Percentiles rank a stretch among this genome's conserved stretches.
Evolutionary conservation across 1,284 basidiomycete species (phyloP).

Genomic region (Leccinum subspadiceum): DNA sequence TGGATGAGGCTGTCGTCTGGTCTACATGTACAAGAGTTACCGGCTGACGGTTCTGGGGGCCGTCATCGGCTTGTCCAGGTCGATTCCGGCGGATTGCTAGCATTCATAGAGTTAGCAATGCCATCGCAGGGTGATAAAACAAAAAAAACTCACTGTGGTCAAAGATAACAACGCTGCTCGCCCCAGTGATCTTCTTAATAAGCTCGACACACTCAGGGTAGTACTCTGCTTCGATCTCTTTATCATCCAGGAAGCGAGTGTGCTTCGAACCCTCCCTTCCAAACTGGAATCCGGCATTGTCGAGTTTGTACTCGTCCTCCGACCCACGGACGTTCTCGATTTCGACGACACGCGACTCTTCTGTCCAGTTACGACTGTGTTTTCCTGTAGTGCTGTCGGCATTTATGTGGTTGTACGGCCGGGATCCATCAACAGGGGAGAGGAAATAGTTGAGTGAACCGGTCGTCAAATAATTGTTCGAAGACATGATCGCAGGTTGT

Average conservation of each 20-base stretch:
- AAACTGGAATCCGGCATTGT: conserved; percentile 51
- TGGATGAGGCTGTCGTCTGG: conserved; percentile 48
- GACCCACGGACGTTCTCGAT: conserved; percentile 46
- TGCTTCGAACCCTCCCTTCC: conserved; percentile 26
- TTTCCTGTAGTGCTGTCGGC: conserved; percentile 9
- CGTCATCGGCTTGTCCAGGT: conserved; percentile 39
- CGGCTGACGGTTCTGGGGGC: conserved; percentile 47
- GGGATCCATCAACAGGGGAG: conserved; percentile 22
- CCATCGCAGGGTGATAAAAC: not conserved
- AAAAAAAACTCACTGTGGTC: conserved; percentile 47
- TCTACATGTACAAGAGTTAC: conserved; percentile 52
- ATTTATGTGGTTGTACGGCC: conserved; percentile 16
- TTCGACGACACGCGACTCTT: conserved; percentile 15
- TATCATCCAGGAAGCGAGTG: conserved; percentile 37
- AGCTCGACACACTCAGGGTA: conserved; percentile 48
- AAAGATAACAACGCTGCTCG: conserved; percentile 49
- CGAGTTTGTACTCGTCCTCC: conserved; percentile 42
- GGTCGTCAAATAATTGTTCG: conserved; percentile 18
- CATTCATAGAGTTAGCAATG: not conserved
- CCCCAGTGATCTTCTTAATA: conserved; percentile 53
- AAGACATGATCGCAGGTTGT: conserved; percentile 15
- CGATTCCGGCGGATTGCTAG: conserved; percentile 43
- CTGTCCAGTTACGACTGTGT: conserved; percentile 13
- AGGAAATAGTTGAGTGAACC: conserved; percentile 19
- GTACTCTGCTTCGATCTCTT: conserved; percentile 45